Conservation (phyloP, 164 flowering plant species). For the Umbilicus rupestris region DNA sequence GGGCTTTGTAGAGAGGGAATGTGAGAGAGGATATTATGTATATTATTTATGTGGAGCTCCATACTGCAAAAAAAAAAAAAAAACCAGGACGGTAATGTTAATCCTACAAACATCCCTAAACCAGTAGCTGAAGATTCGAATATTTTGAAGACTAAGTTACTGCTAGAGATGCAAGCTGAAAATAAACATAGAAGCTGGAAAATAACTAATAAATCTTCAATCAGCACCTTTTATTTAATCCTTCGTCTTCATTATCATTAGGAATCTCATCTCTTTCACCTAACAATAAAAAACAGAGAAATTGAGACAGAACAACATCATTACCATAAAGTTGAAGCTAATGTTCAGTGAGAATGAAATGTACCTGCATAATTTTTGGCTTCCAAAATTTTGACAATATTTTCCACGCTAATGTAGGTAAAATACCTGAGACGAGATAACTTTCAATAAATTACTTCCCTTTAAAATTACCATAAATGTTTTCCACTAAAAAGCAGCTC, state of each 20-base stretch:
- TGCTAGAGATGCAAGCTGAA: not conserved
- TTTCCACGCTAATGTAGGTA: slow-evolving; percentile 63
- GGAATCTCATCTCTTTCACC: not conserved
- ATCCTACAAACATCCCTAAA: not conserved
- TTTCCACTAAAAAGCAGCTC: not conserved
- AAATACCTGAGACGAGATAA: slow-evolving; percentile 46
- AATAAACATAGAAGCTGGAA: not conserved
- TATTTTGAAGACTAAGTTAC: too few species aligned
- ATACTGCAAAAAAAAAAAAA: slow-evolving; percentile 28
- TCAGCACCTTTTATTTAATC: not conserved
- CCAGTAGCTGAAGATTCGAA: too few species aligned
- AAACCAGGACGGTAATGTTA: not conserved
- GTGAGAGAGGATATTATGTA: slow-evolving; percentile 40
- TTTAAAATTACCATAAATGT: not conserved
- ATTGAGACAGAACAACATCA: not conserved
- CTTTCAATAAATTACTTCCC: not conserved
- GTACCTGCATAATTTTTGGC: slow-evolving; percentile 30
- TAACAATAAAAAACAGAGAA: not conserved
- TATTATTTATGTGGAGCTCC: slow-evolving; percentile 38
- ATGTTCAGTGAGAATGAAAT: not conserved
- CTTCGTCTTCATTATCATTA: not conserved
- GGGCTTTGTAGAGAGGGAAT: slow-evolving; percentile 37
- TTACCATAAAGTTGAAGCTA: not conserved
- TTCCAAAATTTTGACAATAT: slow-evolving; percentile 40
- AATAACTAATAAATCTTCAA: not conserved